phyloP scores from a whole-genome alignment of 1,284 basidiomycete species.

The Anthracocystis walkeri region DNA sequence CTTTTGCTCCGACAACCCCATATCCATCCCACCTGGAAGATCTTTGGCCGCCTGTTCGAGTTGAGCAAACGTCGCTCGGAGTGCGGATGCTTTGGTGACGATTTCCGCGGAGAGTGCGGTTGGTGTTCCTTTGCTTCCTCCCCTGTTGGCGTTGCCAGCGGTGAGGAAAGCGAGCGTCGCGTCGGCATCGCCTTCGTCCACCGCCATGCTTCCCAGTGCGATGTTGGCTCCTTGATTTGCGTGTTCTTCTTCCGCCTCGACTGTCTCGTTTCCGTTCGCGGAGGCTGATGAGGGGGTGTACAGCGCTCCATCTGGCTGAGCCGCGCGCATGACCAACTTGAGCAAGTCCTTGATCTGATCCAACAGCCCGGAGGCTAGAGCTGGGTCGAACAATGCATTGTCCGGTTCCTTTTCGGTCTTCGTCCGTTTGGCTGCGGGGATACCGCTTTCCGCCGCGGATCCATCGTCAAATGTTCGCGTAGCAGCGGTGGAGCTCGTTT shows the following conservation, averaged over 20 bases:
- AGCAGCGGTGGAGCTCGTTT: constrained; percentile 18
- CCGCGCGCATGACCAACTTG: constrained; percentile 15
- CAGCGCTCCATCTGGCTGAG: constrained; percentile 20
- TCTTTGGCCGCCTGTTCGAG: constrained; percentile 28
- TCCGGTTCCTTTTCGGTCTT: constrained; percentile 6
- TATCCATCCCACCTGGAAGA: constrained; percentile 30
- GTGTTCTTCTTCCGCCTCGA: constrained; percentile 11
- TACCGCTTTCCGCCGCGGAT: constrained; percentile 11
- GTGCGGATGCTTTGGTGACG: constrained; percentile 19
- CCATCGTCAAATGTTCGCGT: constrained; percentile 9
- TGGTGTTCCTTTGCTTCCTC: constrained; percentile 11
- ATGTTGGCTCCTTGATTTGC: constrained; percentile 24
- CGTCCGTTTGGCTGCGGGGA: constrained; percentile 21
- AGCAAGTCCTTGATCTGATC: constrained; percentile 36
- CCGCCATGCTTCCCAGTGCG: constrained; percentile 32
- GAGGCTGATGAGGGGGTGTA: constrained; percentile 9
- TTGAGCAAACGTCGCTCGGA: constrained; percentile 12
- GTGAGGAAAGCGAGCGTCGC: constrained; percentile 40
- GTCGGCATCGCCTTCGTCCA: constrained; percentile 44
- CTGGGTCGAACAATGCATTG: constrained; percentile 32
- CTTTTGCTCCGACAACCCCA: constrained; percentile 26
- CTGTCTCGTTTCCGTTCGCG: neutral
- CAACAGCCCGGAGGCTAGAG: constrained; percentile 17
- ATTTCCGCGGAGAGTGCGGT: constrained; percentile 34
- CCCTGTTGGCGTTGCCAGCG: neutral